Base-by-base conservation (phyloP, 108 stramenopile genomes). In the Seminavis robusta region DNA sequence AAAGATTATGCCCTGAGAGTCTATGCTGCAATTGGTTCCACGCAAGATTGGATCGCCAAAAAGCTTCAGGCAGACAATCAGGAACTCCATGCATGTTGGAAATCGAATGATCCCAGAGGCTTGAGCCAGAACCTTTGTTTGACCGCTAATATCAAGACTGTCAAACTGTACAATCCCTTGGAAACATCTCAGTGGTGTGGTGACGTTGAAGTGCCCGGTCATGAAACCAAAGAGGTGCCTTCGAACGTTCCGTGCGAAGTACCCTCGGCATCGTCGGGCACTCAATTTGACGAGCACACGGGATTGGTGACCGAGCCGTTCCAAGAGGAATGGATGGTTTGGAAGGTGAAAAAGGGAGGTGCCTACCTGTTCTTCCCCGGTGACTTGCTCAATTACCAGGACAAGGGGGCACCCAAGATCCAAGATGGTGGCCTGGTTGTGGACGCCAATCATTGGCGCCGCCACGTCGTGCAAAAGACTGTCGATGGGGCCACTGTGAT, bases 351-450 rank as follows among this genome's bases (percentile, higher is more conserved):
- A n/a, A 46, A 41, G 23, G 81, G 81, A 39, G 81, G 81, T 33
- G 76, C 81, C 7, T 83, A 83, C 47, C 53, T 83, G 20, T 83
- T 83, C 61, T 69, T 78, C 40, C 81, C 81, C 19, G 81, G 65
- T 6, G 51, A 28, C 2, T 41, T 62, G 26, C 50, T 11, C 4
- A 10, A 32, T 13, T 78, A 69, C 47, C 19, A 65, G 9, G 11
- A 3, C 8, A 10, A 69, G 37, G 31, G 34, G 7, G 23, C 66
- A 0, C 2, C 61, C 23, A 39, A 38, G 13, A 65, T 81, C 13
- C 40, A 67, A 33, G 32, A 78, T 5, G 74, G 63, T 2, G 74
- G 74, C 4, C 63, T 34, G 25, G 61, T 73, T 8, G 74, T 83
- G 10, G 31, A 25, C 11, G 79, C 81, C 1, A 19, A 53, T 9